Evolutionary conservation across 345 rosid species (phyloP), one percentile per base, ranked within the genome.

Genomic region (Theobroma cacao): DNA sequence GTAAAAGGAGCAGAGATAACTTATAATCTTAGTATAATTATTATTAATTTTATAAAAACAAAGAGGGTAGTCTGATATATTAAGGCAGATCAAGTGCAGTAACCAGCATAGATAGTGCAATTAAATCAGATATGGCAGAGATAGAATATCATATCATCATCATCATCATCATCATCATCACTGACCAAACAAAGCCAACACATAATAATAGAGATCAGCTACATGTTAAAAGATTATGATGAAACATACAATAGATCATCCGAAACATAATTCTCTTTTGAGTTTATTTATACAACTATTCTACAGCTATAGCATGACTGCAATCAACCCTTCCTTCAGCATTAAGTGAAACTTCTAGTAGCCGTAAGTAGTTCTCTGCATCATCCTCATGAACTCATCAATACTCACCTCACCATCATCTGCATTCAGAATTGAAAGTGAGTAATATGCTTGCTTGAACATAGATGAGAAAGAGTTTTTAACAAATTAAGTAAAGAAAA

Each of bases 301-400:
- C 69, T 61, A 74, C 78, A 77, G 59, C 50, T 43, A 59, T 43
- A 45, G 33, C 40, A 60, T 20, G 34, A 64, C 79, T 17, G 55
- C 56, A 34, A 75, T 59, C 53, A 76, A 68, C 28, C 65, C 33
- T 75, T 80, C 13, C 70, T 14, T 75, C 79, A 18, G 79, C 79
- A 33, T 64, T 4, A 31, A 40, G n/a, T 34, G 26, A 20, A 65
- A 75, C 48, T 62, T 80, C 64, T 85, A 88, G 69, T 77, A 85
- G 22, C 89, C 91, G 11, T 75, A 92, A 0, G 86, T 66, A 40
- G 95, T 91, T 80, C 85, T 85, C 82, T 56, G 89, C 98, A 92
- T 94, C 89, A 90, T 91, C 88, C 74, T 85, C 73, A 89, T 74
- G 81, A 94, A 94, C 65, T 94, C 97, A 1, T 94, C 90, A 20